Evolutionary conservation across 495 filamentous ascomycete genomes (phyloP).

Genomic region (Copromyces sp.): DNA sequence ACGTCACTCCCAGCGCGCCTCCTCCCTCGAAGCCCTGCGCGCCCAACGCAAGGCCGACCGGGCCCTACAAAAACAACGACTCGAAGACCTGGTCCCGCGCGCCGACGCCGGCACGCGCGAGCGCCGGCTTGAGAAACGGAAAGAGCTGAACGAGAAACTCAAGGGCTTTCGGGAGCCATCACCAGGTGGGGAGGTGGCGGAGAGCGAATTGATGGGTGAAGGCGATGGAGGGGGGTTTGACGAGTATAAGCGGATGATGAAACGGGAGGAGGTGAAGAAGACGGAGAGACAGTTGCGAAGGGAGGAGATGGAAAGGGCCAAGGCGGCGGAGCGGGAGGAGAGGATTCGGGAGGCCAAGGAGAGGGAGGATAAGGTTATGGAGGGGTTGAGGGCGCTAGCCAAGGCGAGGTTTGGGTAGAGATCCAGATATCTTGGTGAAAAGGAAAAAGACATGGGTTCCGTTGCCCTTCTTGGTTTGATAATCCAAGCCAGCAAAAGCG

Average conservation of each 20-base stretch:
- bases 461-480: background rate
- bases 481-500: background rate
- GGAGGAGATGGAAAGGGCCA: constrained; percentile 53
- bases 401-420: constrained; percentile 43
- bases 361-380: constrained; percentile 59
- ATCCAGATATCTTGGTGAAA: background rate
- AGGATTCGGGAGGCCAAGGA: constrained; percentile 41
- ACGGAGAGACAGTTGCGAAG: constrained; percentile 54
- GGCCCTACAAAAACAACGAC: constrained; percentile 44
- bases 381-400: constrained; percentile 53
- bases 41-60: constrained; percentile 53
- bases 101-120: constrained; percentile 80
- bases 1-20: constrained; percentile 12
- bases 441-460: background rate
- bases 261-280: constrained; percentile 46
- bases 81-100: constrained; percentile 75
- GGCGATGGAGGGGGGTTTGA: constrained; percentile 39
- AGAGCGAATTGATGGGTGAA: constrained; percentile 53
- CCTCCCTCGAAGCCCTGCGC: constrained; percentile 44
- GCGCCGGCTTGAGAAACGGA: constrained; percentile 72
- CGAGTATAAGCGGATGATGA: constrained; percentile 46
- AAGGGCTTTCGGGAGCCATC: constrained; percentile 49
- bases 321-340: constrained; percentile 54
- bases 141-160: constrained; percentile 46
- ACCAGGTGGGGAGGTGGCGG: constrained; percentile 47